Evolutionary conservation across 2,329 filamentous ascomycete species (phyloP).

Genomic region (Ophiostoma novo-ulmi): DNA sequence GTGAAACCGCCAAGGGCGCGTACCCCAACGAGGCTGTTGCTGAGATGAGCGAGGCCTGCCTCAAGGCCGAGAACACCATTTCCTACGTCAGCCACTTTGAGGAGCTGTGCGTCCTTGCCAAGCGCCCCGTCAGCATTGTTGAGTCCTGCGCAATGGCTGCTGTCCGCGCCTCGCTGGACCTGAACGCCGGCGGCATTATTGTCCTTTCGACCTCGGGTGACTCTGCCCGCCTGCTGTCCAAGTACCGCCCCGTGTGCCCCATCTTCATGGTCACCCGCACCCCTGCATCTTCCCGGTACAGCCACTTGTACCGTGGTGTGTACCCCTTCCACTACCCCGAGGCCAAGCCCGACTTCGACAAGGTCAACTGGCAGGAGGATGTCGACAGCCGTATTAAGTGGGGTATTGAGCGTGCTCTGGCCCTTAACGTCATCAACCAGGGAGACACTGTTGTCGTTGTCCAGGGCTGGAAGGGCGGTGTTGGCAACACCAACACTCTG

Average conservation of each 20-base stretch:
- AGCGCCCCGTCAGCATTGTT: conserved; percentile 77
- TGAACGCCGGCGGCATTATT: conserved; percentile 93
- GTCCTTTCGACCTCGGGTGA: conserved; percentile 93
- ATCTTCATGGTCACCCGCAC: conserved; percentile 99
- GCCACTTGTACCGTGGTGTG: conserved; percentile 93
- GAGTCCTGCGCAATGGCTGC: conserved; percentile 98
- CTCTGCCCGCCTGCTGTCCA: conserved; percentile 91
- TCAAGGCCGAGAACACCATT: conserved; percentile 95
- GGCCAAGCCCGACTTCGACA: conserved; percentile 87
- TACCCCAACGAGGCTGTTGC: conserved; percentile 88
- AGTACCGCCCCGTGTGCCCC: conserved; percentile 97
- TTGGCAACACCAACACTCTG: conserved; percentile 84
- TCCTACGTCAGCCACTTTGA: conserved; percentile 96
- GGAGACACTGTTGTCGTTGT: conserved; percentile 77
- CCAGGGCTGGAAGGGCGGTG: conserved; percentile 85
- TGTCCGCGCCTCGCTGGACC: conserved; percentile 88
- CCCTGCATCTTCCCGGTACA: conserved; percentile 76
- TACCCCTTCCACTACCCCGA: conserved; percentile 96
- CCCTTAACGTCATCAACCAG: conserved; percentile 68
- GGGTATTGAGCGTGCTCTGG: conserved; percentile 82
- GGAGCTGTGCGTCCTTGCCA: conserved; percentile 78
- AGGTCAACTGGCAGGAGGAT: conserved; percentile 96
- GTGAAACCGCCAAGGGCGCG: conserved; percentile 95
- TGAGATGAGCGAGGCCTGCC: conserved; percentile 98
- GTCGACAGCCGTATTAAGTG: conserved; percentile 97